Base-by-base conservation (phyloP, 2,329 filamentous ascomycete species). In the Nigrospora oryzae region DNA sequence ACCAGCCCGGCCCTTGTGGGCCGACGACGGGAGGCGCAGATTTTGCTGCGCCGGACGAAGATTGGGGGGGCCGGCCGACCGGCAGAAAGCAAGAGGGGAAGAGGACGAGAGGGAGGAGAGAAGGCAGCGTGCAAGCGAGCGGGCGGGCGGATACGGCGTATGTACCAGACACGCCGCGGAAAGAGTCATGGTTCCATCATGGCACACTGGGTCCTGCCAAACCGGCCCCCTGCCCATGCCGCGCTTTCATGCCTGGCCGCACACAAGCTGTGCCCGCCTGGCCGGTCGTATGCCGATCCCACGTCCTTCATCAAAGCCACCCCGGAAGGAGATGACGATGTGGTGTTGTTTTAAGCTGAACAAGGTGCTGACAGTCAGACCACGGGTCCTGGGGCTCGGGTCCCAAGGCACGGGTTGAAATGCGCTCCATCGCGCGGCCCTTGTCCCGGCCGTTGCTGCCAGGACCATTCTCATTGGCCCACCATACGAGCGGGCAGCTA, bases 301-400 rank as follows among this genome's bases (percentile, higher is more conserved):
- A 23, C 34, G 16, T 14, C 31, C 15, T 19, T 31, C 38, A 16
- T 16, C 28, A 40, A 41, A 19, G 31, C 31, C 31, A 19, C 34
- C 32, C 30, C 28, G 39, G 19, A 31, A 11, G 23, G 28, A 40
- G 14, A 23, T 23, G 30, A 40, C 38, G 39, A 33, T 19, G 23
- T 33, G 15, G 39, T 31, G 16, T 41, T 41, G 34, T 41, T 41
- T 41, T 41, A 34, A 41, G 39, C 34, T 41, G 39, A 41, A 41
- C 39, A 41, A 41, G 39, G 39, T 41, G 39, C 39, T 41, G 39
- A 41, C 39, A n/a, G 12, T n/a, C 31, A 33, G 31, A 19, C 31
- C 16, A 41, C 31, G 39, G 31, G 32, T 41, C 31, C 39, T 34
- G 31, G 11, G 32, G 32, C 38, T 40, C 39, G 39, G 31, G 30